These are phyloP conservation scores for Xylaria sp. DNA, from an alignment of 2,329 filamentous ascomycete species.

Conservation along the genomic window DNA sequence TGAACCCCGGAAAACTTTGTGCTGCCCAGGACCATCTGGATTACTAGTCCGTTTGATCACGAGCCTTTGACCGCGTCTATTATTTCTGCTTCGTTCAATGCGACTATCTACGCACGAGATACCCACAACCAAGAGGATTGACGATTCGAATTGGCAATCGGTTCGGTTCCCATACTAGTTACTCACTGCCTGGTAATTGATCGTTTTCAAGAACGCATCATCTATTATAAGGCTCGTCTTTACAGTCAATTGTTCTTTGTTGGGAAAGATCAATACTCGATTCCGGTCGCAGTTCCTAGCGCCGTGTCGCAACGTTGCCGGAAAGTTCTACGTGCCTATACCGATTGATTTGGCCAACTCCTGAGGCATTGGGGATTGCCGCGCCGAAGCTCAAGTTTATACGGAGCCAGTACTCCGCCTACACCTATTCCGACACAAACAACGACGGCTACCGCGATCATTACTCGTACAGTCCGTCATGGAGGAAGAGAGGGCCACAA, in stretches of 20 bases:
- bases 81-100: slow-evolving; percentile 1
- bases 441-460: slow-evolving; percentile 39
- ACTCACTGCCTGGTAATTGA: not conserved
- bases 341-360: slow-evolving; percentile 35
- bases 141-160: not conserved
- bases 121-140: slow-evolving; percentile 7
- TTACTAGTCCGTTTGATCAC: slow-evolving; percentile 14
- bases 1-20: slow-evolving; percentile 26
- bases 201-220: not conserved
- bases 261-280: not conserved
- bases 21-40: slow-evolving; percentile 7
- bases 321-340: slow-evolving; percentile 26
- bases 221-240: not conserved
- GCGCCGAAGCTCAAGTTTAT: slow-evolving; percentile 35
- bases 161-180: not conserved
- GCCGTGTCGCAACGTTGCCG: slow-evolving; percentile 1
- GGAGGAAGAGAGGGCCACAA: slow-evolving; percentile 56
- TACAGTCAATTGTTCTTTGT: not conserved
- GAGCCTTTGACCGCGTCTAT: slow-evolving; percentile 13
- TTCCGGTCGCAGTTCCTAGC: not conserved
- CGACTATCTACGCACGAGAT: slow-evolving; percentile 20
- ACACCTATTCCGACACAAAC: slow-evolving; percentile 39
- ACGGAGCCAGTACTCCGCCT: slow-evolving; percentile 39
- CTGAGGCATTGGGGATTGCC: slow-evolving; percentile 38
- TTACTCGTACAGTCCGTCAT: slow-evolving; percentile 50